Conservation (phyloP, 352 stramenopile species). For the Pythium biforme region DNA sequence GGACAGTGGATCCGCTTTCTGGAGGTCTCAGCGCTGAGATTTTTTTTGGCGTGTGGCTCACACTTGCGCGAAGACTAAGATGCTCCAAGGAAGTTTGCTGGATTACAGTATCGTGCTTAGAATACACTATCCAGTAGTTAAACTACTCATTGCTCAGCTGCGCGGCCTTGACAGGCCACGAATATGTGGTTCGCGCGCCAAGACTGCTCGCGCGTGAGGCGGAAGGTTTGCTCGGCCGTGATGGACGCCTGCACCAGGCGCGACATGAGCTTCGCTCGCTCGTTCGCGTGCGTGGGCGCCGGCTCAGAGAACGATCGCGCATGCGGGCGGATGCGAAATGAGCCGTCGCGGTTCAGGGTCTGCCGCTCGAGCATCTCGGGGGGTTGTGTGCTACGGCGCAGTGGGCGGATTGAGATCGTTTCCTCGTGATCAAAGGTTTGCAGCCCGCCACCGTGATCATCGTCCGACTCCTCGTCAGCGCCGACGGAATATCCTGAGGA, state of each 20-base stretch:
- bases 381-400: slow-evolving; percentile 1
- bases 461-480: neutral
- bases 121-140: neutral
- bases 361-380: slow-evolving; percentile 7
- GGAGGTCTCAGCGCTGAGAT: neutral
- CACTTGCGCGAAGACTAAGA: neutral
- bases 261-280: slow-evolving; percentile 26
- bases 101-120: neutral
- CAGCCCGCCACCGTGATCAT: neutral
- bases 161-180: slow-evolving; percentile 12
- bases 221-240: slow-evolving; percentile 36
- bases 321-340: neutral
- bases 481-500: neutral
- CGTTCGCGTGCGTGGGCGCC: slow-evolving; percentile 29
- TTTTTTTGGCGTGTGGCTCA: neutral
- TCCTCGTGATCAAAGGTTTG: neutral
- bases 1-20: neutral
- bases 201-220: slow-evolving; percentile 40
- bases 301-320: slow-evolving; percentile 19
- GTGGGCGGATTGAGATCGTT: neutral
- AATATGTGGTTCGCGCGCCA: slow-evolving; percentile 32
- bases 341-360: neutral
- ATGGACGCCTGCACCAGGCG: slow-evolving; percentile 37
- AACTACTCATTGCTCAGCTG: neutral
- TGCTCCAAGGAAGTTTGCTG: neutral